Base-by-base conservation (phyloP, 345 rosid genomes). In the Litchi chinensis region DNA sequence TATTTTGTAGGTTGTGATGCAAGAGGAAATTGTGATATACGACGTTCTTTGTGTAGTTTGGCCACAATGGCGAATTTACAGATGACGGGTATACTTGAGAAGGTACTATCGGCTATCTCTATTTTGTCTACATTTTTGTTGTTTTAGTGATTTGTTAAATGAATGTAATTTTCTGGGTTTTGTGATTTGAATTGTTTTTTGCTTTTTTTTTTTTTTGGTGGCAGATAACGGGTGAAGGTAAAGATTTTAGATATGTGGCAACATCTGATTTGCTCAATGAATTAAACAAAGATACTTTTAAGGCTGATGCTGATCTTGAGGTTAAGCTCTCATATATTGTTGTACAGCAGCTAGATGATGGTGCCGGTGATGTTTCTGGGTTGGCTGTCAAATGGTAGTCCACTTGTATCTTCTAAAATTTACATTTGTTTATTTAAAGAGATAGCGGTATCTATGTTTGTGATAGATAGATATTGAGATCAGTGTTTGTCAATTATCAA, bases 171-270 rank as follows among this genome's bases (percentile, higher is more conserved):
- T 28, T 28, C 21, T 60, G 21, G 48, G 16, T 56, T 74, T 11
- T 16, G 12, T 68, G 0, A 28, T 24, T 39, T 28, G 22, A 69
- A n/a, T n/a, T n/a, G n/a, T n/a, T n/a, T 54, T 54, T 5, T 4
- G n/a, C n/a, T 71, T 0, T 24, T 56, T 71, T 28, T 46, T 22
- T 43, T 63, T 62, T 82, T n/a, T n/a, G n/a, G n/a, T n/a, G n/a
- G 82, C 76, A 97, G 99, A 97, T 97, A 97, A 97, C 97, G 1
- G 99, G 99, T 44, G 94, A 94, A 87, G 99, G 94, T 89, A 94
- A 97, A 84, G 99, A 97, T 83, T 97, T 90, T 76, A 91, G 98
- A 82, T 97, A 97, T 83, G 94, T 97, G 99, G 99, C 99, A 48
- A 97, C 99, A 2, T 97, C 99, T 65, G 99, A 97, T 89, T 84